These are phyloP conservation scores for Backusella circina DNA, from an alignment of 192 early-diverging fungal species.

Conservation along the genomic window DNA sequence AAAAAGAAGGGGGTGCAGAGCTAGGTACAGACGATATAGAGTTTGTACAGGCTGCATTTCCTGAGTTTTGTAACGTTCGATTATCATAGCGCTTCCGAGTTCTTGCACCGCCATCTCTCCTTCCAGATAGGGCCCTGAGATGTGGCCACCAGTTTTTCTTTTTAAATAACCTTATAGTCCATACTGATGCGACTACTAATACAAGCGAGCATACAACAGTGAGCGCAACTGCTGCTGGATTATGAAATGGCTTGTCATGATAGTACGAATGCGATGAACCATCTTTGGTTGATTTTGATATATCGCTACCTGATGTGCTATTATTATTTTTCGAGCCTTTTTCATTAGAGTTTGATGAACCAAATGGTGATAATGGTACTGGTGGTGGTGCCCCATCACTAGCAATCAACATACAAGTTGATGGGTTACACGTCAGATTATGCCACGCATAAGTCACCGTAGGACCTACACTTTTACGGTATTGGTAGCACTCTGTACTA, in stretches of 20 bases:
- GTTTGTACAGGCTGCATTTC: neutral
- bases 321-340: neutral
- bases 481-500: slow-evolving; percentile 20
- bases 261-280: neutral
- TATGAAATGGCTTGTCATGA: neutral
- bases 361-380: neutral
- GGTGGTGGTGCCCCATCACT: slow-evolving; percentile 11
- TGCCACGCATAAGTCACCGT: slow-evolving; percentile 15
- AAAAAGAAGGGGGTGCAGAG: slow-evolving; percentile 17
- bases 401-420: slow-evolving; percentile 6
- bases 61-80: neutral
- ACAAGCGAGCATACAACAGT: neutral
- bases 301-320: neutral
- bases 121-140: neutral
- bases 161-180: neutral
- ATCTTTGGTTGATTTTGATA: neutral
- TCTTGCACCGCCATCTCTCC: neutral
- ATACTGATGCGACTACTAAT: neutral
- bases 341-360: neutral
- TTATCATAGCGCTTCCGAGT: neutral
- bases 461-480: neutral
- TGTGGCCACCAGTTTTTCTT: neutral
- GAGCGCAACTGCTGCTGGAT: neutral
- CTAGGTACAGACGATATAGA: slow-evolving; percentile 6
- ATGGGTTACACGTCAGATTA: slow-evolving; percentile 13